Percentiles rank a stretch among this genome's conserved stretches.
Evolutionary conservation across 257 asterid species (phyloP).

Genomic region (Anisodus acutangulus): DNA sequence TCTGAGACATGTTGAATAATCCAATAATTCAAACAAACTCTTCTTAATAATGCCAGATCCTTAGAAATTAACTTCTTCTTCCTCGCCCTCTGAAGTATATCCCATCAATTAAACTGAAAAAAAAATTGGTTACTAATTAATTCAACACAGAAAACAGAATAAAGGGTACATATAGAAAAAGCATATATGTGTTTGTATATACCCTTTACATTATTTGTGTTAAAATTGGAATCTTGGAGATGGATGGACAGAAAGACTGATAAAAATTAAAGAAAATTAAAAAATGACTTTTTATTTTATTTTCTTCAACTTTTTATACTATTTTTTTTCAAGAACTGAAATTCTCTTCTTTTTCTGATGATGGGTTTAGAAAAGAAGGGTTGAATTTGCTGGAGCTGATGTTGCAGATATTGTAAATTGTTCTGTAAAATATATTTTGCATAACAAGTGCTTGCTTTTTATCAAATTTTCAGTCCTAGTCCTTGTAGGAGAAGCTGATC

Average conservation of each 20-base stretch:
- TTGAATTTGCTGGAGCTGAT: conserved; percentile 42
- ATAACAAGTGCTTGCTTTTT: not conserved
- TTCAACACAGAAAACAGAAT: not conserved
- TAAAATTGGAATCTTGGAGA: conserved; percentile 8
- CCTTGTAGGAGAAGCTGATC: not conserved
- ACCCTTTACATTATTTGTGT: not conserved
- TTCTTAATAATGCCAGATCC: conserved; percentile 48
- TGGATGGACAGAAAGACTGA: conserved; percentile 28
- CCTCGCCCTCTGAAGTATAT: conserved; percentile 37
- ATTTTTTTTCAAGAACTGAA: conserved; percentile 44
- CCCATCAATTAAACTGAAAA: conserved; percentile 20
- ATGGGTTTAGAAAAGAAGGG: conserved; percentile 29
- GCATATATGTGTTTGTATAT: conserved; percentile 12
- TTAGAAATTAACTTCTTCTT: conserved; percentile 32
- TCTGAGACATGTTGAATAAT: conserved; percentile 74
- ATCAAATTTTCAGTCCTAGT: not conserved
- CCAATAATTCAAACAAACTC: conserved; percentile 37
- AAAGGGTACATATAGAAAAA: conserved; percentile 8
- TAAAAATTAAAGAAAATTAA: not conserved
- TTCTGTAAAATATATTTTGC: conserved; percentile 23
- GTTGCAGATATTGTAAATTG: conserved; percentile 52
- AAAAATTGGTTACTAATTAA: not conserved
- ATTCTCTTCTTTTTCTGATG: conserved; percentile 43
- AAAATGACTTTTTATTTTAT: not conserved
- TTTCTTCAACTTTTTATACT: conserved; percentile 10